Evolutionary conservation across 306 rosid genomes (phyloP), one percentile per base, ranked within the genome.

Genomic region (Oxytropis ochrocephala): DNA sequence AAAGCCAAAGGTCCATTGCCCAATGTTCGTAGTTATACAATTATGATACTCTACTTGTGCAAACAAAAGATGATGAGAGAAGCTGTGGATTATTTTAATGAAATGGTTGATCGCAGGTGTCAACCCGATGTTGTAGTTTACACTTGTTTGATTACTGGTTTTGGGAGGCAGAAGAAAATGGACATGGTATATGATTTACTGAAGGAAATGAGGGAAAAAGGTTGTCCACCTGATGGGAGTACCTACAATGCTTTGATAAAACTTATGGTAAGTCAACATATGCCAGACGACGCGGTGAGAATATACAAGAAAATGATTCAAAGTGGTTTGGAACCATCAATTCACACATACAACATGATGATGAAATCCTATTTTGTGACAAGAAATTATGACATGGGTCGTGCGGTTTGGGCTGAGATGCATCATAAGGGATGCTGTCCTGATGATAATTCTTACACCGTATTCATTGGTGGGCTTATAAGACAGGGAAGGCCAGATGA

Each of bases 301-400:
- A 78, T 88, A 60, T 94, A 87, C 90, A 85, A 84, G 78, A 88
- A 82, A 77, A 91, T 94, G 99, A 59, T 85, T 79, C 78, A 76
- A 44, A 78, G 73, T 63, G 91, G 91, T 52, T 41, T 87, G 72
- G 64, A 81, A 71, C 87, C 97, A 43, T 64, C 96, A 14, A 81
- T 91, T 74, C 96, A 94, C 80, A 87, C 97, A 18, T 94, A 82
- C 76, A 87, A 84, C 83, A 94, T 91, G 99, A 79, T 91, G 27
- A 84, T 92, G 99, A 94, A 91, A 41, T 88, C 99, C 64, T 91
- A 82, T 76, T 88, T 85, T 66, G 84, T 74, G 67, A 67, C 80
- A 3, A 85, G 82, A 79, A 83, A 88, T 78, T 87, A 88, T 42
- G 91, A 87, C 46, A 84, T 80, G 87, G 99, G 95, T 27, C 62